These are phyloP conservation scores for Mucor circinelloides DNA, from an alignment of 371 early-diverging fungal species.

Conservation along the genomic window DNA sequence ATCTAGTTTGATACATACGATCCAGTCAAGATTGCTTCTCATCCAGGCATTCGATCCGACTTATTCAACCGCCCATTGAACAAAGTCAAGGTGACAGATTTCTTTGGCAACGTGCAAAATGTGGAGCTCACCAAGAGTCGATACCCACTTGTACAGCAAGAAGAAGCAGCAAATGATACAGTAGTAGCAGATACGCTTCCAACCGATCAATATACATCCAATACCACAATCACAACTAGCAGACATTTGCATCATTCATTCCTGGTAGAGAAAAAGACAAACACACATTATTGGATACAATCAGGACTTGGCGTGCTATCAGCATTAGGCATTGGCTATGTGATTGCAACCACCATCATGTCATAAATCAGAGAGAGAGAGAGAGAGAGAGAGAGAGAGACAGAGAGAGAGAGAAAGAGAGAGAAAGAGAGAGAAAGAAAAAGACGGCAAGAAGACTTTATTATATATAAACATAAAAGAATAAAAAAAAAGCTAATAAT, in stretches of 20 bases:
- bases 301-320: constrained; percentile 8
- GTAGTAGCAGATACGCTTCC: not conserved
- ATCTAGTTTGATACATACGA: constrained; percentile 81
- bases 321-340: constrained; percentile 8
- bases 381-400: no score
- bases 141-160: constrained; percentile 32
- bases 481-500: not conserved
- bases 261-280: constrained; percentile 8
- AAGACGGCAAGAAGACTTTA: not conserved
- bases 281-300: constrained; percentile 2
- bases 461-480: not conserved
- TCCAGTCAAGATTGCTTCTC: constrained; percentile 71
- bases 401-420: no score
- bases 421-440: no score
- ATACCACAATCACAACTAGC: not conserved
- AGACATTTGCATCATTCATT: constrained; percentile 17
- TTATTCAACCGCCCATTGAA: constrained; percentile 75
- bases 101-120: constrained; percentile 92
- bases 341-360: not conserved
- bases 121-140: constrained; percentile 72
- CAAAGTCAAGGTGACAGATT: constrained; percentile 86
- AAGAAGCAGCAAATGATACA: not conserved
- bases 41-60: constrained; percentile 84
- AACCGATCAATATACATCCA: not conserved
- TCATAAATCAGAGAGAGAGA: constrained; percentile 2